These are phyloP conservation scores for Brassica cretica DNA, from an alignment of 345 rosid species.

Conservation along the genomic window DNA sequence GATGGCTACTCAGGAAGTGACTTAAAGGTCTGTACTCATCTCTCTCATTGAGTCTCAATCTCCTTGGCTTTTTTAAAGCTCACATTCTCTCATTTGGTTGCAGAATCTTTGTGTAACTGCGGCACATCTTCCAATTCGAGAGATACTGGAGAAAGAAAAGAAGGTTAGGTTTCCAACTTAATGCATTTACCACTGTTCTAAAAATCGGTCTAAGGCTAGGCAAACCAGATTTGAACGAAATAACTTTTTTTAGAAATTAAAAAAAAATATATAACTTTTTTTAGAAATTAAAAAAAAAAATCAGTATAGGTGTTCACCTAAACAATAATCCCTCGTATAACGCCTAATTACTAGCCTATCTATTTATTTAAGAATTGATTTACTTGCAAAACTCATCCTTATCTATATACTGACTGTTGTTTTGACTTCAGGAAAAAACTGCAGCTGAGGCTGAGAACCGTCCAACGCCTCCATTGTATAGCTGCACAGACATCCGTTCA, in stretches of 20 bases:
- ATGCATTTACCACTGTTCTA: neutral
- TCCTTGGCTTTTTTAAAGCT: conserved; percentile 2
- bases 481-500: conserved; percentile 75
- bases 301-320: too few species aligned
- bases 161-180: conserved; percentile 60
- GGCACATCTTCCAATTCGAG: conserved; percentile 96
- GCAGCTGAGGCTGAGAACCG: conserved; percentile 64
- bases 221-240: too few species aligned
- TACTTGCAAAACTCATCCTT: neutral
- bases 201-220: too few species aligned
- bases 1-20: conserved; percentile 99
- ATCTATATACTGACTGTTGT: neutral
- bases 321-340: too few species aligned
- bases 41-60: neutral
- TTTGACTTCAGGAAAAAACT: conserved; percentile 60
- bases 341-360: too few species aligned
- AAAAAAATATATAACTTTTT: too few species aligned
- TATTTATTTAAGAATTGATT: too few species aligned
- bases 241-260: too few species aligned
- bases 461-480: conserved; percentile 64
- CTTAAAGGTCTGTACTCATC: conserved; percentile 59
- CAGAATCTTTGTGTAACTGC: conserved; percentile 96
- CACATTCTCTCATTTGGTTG: conserved; percentile 28
- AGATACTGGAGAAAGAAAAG: conserved; percentile 87
- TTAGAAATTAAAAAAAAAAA: too few species aligned